Evolutionary conservation across 371 early-diverging fungal species (phyloP).

Genomic region (Umbelopsis sp.): DNA sequence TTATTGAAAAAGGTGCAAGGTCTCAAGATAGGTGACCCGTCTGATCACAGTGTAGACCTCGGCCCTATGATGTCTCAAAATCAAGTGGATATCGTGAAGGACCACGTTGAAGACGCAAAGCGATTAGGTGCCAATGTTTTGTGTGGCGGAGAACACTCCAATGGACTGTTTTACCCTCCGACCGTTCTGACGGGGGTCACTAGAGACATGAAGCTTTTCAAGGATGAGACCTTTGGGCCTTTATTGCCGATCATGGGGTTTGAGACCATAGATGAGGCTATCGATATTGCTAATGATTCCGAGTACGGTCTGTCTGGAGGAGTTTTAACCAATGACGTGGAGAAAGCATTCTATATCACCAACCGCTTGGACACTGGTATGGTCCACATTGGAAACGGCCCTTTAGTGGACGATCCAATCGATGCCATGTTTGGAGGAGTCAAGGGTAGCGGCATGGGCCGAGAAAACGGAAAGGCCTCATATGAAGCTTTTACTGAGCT

Average conservation of each 20-base stretch:
- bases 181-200: constrained; percentile 69
- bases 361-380: constrained; percentile 86
- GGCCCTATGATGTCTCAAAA: constrained; percentile 67
- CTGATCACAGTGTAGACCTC: constrained; percentile 47
- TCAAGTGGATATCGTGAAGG: constrained; percentile 71
- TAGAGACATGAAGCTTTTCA: constrained; percentile 59
- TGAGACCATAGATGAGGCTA: constrained; percentile 69
- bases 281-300: constrained; percentile 74
- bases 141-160: constrained; percentile 56
- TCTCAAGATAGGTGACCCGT: constrained; percentile 72
- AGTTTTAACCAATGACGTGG: constrained; percentile 77
- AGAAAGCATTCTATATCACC: constrained; percentile 50
- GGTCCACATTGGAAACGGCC: constrained; percentile 49
- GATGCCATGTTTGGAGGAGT: constrained; percentile 74
- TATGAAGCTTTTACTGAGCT: constrained; percentile 20
- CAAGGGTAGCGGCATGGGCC: constrained; percentile 81
- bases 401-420: background rate
- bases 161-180: constrained; percentile 73
- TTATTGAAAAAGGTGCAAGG: constrained; percentile 43
- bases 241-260: constrained; percentile 72
- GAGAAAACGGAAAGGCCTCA: constrained; percentile 47
- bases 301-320: constrained; percentile 83
- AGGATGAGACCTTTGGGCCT: constrained; percentile 85
- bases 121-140: constrained; percentile 67
- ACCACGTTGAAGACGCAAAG: constrained; percentile 75